Conservation (phyloP, 345 rosid genomes). For the Mangifera indica region DNA sequence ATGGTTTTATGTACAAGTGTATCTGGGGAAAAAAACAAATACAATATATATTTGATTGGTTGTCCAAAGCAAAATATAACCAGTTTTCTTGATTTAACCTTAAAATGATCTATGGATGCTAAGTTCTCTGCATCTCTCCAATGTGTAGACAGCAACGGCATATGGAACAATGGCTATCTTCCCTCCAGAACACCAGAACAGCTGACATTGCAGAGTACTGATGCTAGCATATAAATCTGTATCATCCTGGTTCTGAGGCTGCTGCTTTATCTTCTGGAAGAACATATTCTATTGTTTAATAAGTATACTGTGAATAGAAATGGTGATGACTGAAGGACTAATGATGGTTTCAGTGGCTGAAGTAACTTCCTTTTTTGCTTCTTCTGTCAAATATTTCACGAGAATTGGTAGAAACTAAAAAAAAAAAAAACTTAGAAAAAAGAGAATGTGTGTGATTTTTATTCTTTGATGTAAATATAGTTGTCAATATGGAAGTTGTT, state of each 20-base stretch:
- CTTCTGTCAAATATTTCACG: background rate
- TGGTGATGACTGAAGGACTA: background rate
- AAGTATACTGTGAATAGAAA: background rate
- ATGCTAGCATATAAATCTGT: slow-evolving; percentile 3
- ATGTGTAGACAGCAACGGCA: slow-evolving; percentile 53
- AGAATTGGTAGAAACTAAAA: slow-evolving; percentile 2
- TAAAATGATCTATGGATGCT: background rate
- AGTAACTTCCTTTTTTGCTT: slow-evolving; percentile 9
- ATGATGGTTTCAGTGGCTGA: background rate
- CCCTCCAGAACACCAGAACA: slow-evolving; percentile 47
- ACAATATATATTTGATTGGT: background rate
- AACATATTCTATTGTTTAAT: slow-evolving; percentile 13
- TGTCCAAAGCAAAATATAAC: background rate
- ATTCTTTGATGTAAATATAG: slow-evolving; percentile 38
- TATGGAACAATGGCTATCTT: slow-evolving; percentile 62
- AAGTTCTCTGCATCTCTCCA: slow-evolving; percentile 3
- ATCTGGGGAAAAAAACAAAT: background rate
- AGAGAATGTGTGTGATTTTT: background rate
- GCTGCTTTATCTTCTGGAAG: slow-evolving; percentile 17
- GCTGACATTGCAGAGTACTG: slow-evolving; percentile 22
- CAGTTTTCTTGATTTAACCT: background rate
- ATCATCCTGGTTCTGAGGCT: background rate
- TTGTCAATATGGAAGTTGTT: slow-evolving; percentile 18
- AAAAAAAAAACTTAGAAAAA: background rate
- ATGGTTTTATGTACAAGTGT: background rate